Percentiles rank a stretch among this genome's conserved stretches.
These are phyloP conservation scores for Cladosporium austrohemisphaericum DNA, from an alignment of 2,329 filamentous ascomycete species.

Conservation along the genomic window DNA sequence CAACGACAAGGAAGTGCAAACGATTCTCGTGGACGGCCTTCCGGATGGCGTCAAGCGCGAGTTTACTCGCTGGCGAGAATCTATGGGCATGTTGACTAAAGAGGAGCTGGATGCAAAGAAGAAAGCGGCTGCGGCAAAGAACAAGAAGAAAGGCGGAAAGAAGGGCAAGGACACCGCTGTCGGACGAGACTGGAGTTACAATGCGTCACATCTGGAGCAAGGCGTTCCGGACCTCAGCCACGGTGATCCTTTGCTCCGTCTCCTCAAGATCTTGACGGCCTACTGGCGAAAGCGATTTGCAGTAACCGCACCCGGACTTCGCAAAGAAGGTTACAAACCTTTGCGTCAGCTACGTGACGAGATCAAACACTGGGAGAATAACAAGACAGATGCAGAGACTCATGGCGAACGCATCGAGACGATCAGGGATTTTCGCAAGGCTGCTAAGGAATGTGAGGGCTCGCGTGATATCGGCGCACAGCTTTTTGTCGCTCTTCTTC, in stretches of 20 bases:
- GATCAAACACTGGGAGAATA: conserved; percentile 64
- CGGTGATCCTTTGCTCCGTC: conserved; percentile 73
- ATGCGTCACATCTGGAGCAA: conserved; percentile 65
- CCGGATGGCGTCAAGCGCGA: conserved; percentile 66
- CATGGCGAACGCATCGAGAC: conserved; percentile 75
- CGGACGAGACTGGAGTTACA: conserved; percentile 66
- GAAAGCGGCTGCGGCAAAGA: conserved; percentile 30
- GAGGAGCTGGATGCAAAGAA: conserved; percentile 42
- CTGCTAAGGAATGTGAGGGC: conserved; percentile 68
- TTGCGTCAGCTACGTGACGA: conserved; percentile 71
- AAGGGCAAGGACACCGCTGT: conserved; percentile 42
- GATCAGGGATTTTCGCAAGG: conserved; percentile 63
- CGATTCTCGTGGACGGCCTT: conserved; percentile 70
- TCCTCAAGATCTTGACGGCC: conserved; percentile 70
- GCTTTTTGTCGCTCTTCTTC: conserved; percentile 79
- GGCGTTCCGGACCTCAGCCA: conserved; percentile 72
- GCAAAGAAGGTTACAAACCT: conserved; percentile 87
- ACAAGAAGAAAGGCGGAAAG: conserved; percentile 35
- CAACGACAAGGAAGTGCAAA: conserved; percentile 71
- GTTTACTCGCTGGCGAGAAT: conserved; percentile 67
- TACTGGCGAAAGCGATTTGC: conserved; percentile 88
- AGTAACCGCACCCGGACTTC: conserved; percentile 70
- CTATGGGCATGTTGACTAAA: conserved; percentile 55
- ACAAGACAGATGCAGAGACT: conserved; percentile 56
- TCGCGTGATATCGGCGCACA: conserved; percentile 86